Evolutionary conservation across 192 early-diverging fungal species (phyloP), one percentile per base, ranked within the genome.

Genomic region (Martensiomyces pterosporus): DNA sequence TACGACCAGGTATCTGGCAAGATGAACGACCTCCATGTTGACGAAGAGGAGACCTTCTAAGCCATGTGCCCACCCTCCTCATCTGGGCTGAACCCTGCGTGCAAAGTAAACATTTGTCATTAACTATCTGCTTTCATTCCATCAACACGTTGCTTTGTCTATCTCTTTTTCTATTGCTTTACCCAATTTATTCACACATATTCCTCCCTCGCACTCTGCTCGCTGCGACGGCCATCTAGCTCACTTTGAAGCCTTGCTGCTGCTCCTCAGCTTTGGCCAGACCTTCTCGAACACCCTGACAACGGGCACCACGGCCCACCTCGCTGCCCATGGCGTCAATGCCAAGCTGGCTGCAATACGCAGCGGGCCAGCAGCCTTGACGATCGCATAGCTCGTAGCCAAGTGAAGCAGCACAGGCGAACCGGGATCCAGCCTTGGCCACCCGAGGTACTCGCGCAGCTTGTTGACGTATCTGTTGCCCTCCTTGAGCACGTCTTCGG

Each of bases 351-450:
- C 43, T 1, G 57, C 55, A 24, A 76, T 41, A 6, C 74, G 57
- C 29, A 59, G 18, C 4, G 74, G 74, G 0, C 47, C 54, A 3
- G 59, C 55, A 3, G 82, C 78, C 78, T 97, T 97, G 15, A 93
- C 87, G 13, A 92, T 47, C 5, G 80, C 86, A 65, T 97, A 97
- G 16, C 81, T 75, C 3, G 84, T 82, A 0, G 85, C 87, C 79
- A 90, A 59, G 55, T 92, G 72, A 24, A 88, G 44, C 68, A 92
- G 79, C 17, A 77, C 64, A 2, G 77, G 64, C 21, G 77, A 79
- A 12, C 79, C 55, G 6, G 56, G 9, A 1, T 27, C 49, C 29
- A 68, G 39, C 36, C 22, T 17, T 3, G 47, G 24, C 22, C 17
- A 39, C 3, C 85, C 70, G n/a, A 85, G 68, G 16, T 79, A 79